Evolutionary conservation across 116 monocot genomes (phyloP).

Genomic region (Phalaenopsis hybrid): DNA sequence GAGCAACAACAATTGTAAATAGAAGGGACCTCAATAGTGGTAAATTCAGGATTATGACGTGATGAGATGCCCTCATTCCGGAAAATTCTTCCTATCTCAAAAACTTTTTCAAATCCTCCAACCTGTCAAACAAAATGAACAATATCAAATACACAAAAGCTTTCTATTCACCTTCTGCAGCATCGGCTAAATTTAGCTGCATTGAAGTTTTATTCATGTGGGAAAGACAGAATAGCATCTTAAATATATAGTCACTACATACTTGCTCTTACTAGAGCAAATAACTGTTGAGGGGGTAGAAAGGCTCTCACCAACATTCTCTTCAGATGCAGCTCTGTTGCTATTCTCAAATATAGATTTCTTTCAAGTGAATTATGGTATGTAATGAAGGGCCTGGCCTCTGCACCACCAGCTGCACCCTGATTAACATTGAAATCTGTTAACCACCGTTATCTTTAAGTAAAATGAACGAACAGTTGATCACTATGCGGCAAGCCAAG

Average conservation of each 20-base stretch:
- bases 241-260: not conserved
- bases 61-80: slow-evolving; percentile 97
- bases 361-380: slow-evolving; percentile 94
- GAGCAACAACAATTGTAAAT: slow-evolving; percentile 4
- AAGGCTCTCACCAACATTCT: slow-evolving; percentile 76
- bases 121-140: slow-evolving; percentile 40
- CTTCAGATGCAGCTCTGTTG: slow-evolving; percentile 91
- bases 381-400: slow-evolving; percentile 93
- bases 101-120: slow-evolving; percentile 89
- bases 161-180: not conserved
- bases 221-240: no score
- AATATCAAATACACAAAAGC: not conserved
- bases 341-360: slow-evolving; percentile 92
- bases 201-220: not conserved
- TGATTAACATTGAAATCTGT: slow-evolving; percentile 27
- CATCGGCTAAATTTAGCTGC: not conserved
- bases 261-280: no score
- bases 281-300: not conserved
- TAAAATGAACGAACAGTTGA: not conserved
- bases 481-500: not conserved
- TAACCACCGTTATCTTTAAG: not conserved
- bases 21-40: slow-evolving; percentile 80
- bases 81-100: slow-evolving; percentile 97
- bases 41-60: slow-evolving; percentile 99
- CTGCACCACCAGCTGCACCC: slow-evolving; percentile 96